A percentile compares a stretch with the other conserved stretches of the same genome.
phyloP scores from a whole-genome alignment of 768 basidiomycete species.

The Gloeostereum incarnatum region DNA sequence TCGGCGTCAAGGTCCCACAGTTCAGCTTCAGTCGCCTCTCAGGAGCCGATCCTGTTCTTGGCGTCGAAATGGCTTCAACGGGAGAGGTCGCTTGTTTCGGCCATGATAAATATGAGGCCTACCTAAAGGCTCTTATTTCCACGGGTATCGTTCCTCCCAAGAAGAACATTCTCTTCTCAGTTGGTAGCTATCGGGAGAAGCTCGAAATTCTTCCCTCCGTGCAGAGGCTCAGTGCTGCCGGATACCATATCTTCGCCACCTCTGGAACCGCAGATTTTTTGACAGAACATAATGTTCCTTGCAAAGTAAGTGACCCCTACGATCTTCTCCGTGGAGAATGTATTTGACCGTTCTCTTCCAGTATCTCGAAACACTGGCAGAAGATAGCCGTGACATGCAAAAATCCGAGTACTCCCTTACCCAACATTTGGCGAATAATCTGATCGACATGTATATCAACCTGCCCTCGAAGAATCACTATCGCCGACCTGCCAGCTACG shows the following conservation, averaged over 20 bases:
- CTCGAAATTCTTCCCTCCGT: conserved; percentile 91
- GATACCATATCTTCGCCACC: conserved; percentile 95
- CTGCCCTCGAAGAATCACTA: conserved; percentile 97
- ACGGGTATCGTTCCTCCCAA: conserved; percentile 92
- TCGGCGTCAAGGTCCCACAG: conserved; percentile 99
- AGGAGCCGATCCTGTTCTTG: conserved; percentile 94
- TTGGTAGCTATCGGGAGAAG: conserved; percentile 97
- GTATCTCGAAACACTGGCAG: conserved; percentile 87
- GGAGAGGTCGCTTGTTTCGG: conserved; percentile 99
- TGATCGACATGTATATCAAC: conserved; percentile 99
- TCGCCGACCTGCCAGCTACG: conserved; percentile 93
- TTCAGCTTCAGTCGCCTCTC: conserved; percentile 97
- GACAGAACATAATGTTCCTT: conserved; percentile 91
- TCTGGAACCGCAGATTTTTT: conserved; percentile 97
- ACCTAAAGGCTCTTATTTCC: conserved; percentile 93
- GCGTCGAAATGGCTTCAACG: conserved; percentile 99
- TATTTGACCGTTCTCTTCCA: conserved; percentile 15
- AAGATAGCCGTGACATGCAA: conserved; percentile 64
- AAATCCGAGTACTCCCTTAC: conserved; percentile 98
- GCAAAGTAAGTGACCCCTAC: conserved; percentile 74
- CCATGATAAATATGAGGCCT: conserved; percentile 95
- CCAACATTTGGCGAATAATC: conserved; percentile 91
- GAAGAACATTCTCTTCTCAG: conserved; percentile 95
- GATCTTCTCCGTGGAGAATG: not conserved
- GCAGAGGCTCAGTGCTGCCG: conserved; percentile 87